Base-by-base conservation (phyloP, 2,329 filamentous ascomycete genomes). In the Alternaria incomplexa region DNA sequence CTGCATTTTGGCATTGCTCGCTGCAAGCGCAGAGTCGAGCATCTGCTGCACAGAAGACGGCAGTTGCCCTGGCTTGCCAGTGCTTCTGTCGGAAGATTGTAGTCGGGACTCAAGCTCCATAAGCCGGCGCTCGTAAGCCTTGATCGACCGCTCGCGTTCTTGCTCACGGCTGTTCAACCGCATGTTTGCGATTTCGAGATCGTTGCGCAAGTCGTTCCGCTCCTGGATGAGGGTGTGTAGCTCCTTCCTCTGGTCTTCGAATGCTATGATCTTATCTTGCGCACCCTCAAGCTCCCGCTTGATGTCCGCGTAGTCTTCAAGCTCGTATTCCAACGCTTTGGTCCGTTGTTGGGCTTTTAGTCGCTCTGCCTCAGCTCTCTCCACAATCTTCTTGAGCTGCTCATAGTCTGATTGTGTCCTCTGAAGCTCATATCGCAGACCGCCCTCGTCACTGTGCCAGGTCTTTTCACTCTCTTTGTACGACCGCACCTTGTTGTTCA, bases 391-490 rank as follows among this genome's bases (percentile, higher is more conserved):
- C 51, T 87, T 87, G 17, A 96, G 82, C 61, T 89, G 88, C 17
- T 89, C 86, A 45, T 85, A 85, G 69, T 94, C 90, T 6, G 83
- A 82, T 66, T 83, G 85, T 1, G 86, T 85, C 40, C 82, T 84
- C 28, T 86, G 83, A 3, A 93, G 79, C 61, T 91, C 88, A 15
- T 83, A 83, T 36, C 85, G 84, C 6, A 92, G 78, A 8, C 81
- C 77, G 25, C 87, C 85, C 46, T 87, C 84, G 64, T 91, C 88
- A 0, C 79, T 78, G 25, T 83, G 85, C 83, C 87, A 90, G 64
- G 84, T 85, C 79, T 89, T 92, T 65, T 90, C 88, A 62, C 93
- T 90, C 62, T 93, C 91, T 53, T 89, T 86, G 44, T 93, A 83
- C 4, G 82, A 81, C 65, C 88, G 86, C 46, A 93, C 81, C 77